A percentile compares a stretch with the other conserved stretches of the same genome.
Conservation (phyloP, 2,329 filamentous ascomycete genomes). For the Sporothrix phasma region DNA sequence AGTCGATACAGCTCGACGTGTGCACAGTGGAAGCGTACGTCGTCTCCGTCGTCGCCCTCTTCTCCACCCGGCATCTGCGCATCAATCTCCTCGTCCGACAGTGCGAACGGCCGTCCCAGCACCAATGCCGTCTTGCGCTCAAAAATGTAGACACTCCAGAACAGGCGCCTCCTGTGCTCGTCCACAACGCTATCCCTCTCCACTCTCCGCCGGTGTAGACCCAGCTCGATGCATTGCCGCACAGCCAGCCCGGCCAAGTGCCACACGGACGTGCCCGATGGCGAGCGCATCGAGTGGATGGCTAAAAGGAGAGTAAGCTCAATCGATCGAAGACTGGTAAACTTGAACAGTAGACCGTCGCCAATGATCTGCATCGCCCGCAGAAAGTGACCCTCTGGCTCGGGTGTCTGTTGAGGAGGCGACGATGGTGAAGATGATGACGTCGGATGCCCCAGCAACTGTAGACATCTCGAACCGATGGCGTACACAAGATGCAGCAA, state of each 20-base stretch:
- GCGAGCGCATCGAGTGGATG: conserved; percentile 15
- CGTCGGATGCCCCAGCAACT: background rate
- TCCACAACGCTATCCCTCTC: background rate
- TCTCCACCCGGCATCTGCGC: conserved; percentile 3
- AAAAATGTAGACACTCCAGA: conserved; percentile 16
- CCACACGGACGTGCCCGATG: conserved; percentile 13
- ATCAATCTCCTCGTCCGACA: conserved; percentile 17
- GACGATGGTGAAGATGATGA: background rate
- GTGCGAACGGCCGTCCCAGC: conserved; percentile 14
- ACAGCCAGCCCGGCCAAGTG: conserved; percentile 10
- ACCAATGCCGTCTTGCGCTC: conserved; percentile 16
- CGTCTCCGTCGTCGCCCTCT: background rate
- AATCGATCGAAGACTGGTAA: conserved; percentile 12
- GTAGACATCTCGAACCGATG: conserved; percentile 12
- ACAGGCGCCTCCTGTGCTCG: conserved; percentile 4
- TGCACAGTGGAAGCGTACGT: conserved; percentile 7
- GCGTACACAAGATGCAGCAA: conserved; percentile 13
- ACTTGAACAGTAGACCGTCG: conserved; percentile 12
- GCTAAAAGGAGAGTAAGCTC: conserved; percentile 12
- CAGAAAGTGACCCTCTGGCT: conserved; percentile 13
- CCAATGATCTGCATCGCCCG: conserved; percentile 13
- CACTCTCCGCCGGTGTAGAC: conserved; percentile 6
- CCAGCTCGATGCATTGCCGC: conserved; percentile 11
- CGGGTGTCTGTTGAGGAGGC: background rate
- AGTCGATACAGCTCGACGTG: conserved; percentile 15